phyloP scores from a whole-genome alignment of 352 stramenopile species.

The Phytophthora capsici region DNA sequence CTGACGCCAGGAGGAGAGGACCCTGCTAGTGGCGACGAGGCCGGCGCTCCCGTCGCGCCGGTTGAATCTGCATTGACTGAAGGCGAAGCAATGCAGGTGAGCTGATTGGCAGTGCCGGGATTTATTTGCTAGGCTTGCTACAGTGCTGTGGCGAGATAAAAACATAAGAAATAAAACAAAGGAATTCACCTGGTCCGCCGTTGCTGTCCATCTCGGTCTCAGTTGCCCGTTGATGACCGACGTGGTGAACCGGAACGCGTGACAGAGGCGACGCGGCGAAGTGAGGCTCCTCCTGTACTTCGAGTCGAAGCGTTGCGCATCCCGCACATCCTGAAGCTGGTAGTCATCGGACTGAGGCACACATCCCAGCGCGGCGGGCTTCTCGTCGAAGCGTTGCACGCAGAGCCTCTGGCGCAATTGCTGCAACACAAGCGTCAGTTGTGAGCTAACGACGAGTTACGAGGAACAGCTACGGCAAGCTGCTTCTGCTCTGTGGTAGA shows the following conservation, averaged over 20 bases:
- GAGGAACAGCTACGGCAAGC: background rate
- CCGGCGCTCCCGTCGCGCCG: background rate
- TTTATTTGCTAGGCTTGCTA: constrained; percentile 13
- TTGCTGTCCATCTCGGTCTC: constrained; percentile 6
- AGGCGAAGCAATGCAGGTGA: constrained; percentile 39
- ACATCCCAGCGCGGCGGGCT: background rate
- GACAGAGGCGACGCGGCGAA: constrained; percentile 19
- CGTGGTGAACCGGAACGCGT: constrained; percentile 18
- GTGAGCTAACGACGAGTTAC: background rate
- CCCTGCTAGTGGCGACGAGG: constrained; percentile 4
- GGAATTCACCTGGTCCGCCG: constrained; percentile 1
- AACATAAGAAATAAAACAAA: background rate
- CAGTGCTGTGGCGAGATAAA: background rate
- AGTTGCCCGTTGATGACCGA: no score
- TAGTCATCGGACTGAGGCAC: constrained; percentile 8
- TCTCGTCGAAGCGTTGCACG: background rate
- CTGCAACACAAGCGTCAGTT: background rate
- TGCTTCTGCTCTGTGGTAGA: background rate
- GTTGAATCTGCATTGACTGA: constrained; percentile 29
- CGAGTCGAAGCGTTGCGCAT: background rate
- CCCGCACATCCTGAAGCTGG: constrained; percentile 14
- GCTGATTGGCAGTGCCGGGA: constrained; percentile 8
- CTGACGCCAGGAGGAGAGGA: constrained; percentile 23
- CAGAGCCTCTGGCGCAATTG: constrained; percentile 3
- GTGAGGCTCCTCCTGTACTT: no score